Conservation (phyloP, 495 filamentous ascomycete genomes). For the Neurospora sp. region DNA sequence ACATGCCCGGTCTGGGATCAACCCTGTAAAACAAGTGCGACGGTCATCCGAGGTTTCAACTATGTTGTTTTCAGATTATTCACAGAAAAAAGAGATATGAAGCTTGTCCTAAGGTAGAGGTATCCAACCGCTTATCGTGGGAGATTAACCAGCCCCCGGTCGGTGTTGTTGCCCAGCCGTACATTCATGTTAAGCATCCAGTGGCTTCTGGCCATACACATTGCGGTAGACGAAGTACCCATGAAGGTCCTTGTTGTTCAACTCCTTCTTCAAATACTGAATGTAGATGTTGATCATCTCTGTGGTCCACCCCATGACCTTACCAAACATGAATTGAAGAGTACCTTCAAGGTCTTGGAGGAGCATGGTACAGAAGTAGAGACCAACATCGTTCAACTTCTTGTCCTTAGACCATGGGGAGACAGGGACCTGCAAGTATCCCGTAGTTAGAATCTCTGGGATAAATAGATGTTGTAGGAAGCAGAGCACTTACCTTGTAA, state of each 20-base stretch:
- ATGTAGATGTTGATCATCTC: constrained; percentile 9
- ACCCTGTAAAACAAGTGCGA: too few relatives aligned
- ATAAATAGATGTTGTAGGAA: neutral
- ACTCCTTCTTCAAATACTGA: constrained; percentile 11
- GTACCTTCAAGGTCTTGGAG: constrained; percentile 17
- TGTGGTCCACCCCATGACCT: constrained; percentile 20
- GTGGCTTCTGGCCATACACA: constrained; percentile 25
- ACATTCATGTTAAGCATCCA: neutral
- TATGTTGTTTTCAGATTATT: neutral
- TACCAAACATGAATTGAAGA: constrained; percentile 15
- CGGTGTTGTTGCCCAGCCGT: neutral
- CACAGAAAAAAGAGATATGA: neutral
- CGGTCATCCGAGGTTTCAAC: too few relatives aligned
- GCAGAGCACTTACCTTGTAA: neutral
- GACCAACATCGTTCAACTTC: constrained; percentile 39
- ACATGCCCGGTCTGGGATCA: too few relatives aligned
- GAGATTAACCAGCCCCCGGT: neutral
- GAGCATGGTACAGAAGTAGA: constrained; percentile 9
- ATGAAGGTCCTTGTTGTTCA: constrained; percentile 10
- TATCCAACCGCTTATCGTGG: neutral
- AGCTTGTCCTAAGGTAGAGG: neutral
- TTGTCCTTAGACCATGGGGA: constrained; percentile 20
- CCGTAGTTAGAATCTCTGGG: neutral
- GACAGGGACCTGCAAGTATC: neutral
- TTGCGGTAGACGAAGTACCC: constrained; percentile 9